Evolutionary conservation across 345 rosid species (phyloP), one percentile per base, ranked within the genome.

Genomic region (Orychophragmus violaceus): DNA sequence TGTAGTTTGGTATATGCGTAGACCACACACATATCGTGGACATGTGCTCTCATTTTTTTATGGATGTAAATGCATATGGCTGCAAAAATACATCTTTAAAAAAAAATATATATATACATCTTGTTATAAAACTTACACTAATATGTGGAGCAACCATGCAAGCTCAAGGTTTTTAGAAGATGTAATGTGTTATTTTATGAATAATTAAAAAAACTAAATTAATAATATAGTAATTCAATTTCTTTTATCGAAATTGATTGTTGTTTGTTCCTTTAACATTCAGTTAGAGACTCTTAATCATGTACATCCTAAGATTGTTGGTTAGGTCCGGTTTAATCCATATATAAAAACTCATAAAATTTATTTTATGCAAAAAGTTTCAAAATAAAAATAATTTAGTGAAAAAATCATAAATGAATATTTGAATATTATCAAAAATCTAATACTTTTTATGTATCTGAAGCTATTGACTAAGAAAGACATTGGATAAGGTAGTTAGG

Each of bases 401-500:
- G n/a, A n/a, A n/a, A n/a, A n/a, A n/a, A n/a, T n/a, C n/a, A 44
- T 44, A 17, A 17, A 8, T 18, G 23, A 44, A 17, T 45, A 16
- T 42, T 17, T n/a, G n/a, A n/a, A n/a, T n/a, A 18, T 46, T 46
- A 19, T 46, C 51, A n/a, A n/a, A n/a, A n/a, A n/a, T n/a, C n/a
- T n/a, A n/a, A n/a, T n/a, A n/a, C n/a, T n/a, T n/a, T 46, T 29
- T 29, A 16, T 54, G 16, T 54, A 17, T 54, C 5, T 29, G 9
- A 54, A 54, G 25, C 13, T 22, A 58, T 58, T 21, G 45, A 58
- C 62, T 22, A 6, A 58, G 45, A 58, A 58, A 58, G 32, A 21
- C 46, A 41, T 5, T 66, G 63, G 77, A 66, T 66, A 66, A 59
- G 77, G 68, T 41, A 59, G 72, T 67, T 51, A 73, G 25, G 64